Conservation (phyloP, 2,329 filamentous ascomycete genomes). For the Fusarium mangiferae region DNA sequence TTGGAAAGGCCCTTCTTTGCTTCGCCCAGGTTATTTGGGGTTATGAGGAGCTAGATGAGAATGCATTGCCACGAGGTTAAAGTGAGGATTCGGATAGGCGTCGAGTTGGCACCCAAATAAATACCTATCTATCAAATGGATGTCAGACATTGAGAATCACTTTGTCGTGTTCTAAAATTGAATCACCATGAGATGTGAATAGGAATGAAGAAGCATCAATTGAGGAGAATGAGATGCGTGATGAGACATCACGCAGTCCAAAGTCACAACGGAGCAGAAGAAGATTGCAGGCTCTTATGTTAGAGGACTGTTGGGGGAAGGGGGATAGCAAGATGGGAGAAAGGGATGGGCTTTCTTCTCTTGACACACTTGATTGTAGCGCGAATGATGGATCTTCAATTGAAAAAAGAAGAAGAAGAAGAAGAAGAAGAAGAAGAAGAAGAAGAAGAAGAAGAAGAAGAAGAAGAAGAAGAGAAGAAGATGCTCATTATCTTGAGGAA, state of each 20-base stretch:
- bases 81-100: constrained; percentile 71
- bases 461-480: neutral
- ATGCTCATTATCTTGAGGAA: neutral
- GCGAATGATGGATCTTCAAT: constrained; percentile 1
- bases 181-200: neutral
- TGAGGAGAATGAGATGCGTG: constrained; percentile 3
- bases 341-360: neutral
- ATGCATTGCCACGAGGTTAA: constrained; percentile 74
- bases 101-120: constrained; percentile 66
- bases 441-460: neutral
- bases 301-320: neutral
- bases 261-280: constrained; percentile 14
- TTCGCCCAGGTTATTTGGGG: constrained; percentile 29
- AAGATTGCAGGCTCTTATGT: constrained; percentile 7
- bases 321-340: neutral
- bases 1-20: constrained; percentile 58
- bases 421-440: neutral
- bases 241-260: constrained; percentile 12
- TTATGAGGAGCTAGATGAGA: constrained; percentile 47
- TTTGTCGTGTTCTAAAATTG: constrained; percentile 13
- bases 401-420: neutral
- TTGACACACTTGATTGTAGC: constrained; percentile 8
- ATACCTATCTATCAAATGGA: constrained; percentile 50
- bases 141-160: constrained; percentile 40
- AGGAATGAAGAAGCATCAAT: neutral